These are phyloP conservation scores for Xerocomus potaroensis DNA, from an alignment of 768 basidiomycete genomes.

Conservation along the genomic window DNA sequence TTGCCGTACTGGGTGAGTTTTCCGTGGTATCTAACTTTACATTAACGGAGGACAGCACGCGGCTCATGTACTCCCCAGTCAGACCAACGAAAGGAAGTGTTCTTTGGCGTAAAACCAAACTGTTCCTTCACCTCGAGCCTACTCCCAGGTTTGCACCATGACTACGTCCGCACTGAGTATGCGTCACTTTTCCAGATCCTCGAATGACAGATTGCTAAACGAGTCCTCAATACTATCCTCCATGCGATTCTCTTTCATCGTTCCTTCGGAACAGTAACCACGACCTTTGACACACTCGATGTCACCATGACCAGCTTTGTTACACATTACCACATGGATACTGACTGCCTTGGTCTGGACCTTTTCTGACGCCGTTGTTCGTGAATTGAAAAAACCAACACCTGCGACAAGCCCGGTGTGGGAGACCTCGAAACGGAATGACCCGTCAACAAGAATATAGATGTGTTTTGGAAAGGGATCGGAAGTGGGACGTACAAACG, in stretches of 20 bases:
- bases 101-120: conserved; percentile 15
- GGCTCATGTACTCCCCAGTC: conserved; percentile 1
- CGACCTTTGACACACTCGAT: conserved; percentile 74
- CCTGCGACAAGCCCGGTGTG: too few species aligned
- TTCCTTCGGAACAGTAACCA: conserved; percentile 69
- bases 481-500: conserved; percentile 59
- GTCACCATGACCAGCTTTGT: too few species aligned
- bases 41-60: not conserved
- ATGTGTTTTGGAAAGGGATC: conserved; percentile 72
- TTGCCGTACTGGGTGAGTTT: not conserved
- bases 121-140: not conserved
- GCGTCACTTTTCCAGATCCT: conserved; percentile 49
- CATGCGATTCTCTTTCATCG: conserved; percentile 82
- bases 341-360: too few species aligned
- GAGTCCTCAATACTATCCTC: conserved; percentile 71
- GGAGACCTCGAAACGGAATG: too few species aligned
- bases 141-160: not conserved
- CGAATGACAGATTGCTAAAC: conserved; percentile 67
- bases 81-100: conserved; percentile 13
- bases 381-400: too few species aligned
- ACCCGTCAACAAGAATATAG: too few species aligned
- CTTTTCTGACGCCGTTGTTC: too few species aligned
- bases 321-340: too few species aligned
- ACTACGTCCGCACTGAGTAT: conserved; percentile 5
- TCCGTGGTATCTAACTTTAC: not conserved